These are phyloP conservation scores for Pulveroboletus sp. DNA, from an alignment of 768 basidiomycete species.

Conservation along the genomic window DNA sequence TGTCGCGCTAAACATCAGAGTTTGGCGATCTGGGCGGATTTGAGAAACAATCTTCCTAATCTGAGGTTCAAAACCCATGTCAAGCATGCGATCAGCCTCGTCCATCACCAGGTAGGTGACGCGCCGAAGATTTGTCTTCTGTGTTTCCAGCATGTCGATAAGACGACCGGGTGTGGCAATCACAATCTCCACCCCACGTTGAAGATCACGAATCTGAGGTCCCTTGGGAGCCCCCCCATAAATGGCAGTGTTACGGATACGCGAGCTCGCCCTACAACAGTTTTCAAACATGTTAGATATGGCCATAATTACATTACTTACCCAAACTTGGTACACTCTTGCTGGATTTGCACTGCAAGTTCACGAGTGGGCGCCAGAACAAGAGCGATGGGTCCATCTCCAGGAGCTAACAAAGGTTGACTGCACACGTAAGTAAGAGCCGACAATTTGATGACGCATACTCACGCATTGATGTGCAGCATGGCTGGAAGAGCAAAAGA, in stretches of 20 bases:
- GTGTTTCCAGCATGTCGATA: conserved; percentile 97
- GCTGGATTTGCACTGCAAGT: conserved; percentile 97
- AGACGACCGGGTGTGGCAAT: conserved; percentile 99
- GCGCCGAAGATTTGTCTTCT: conserved; percentile 94
- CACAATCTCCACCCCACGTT: conserved; percentile 95
- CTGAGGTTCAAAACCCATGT: conserved; percentile 99
- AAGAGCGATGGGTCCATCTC: conserved; percentile 96
- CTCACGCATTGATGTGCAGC: conserved; percentile 99
- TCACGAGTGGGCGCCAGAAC: conserved; percentile 98
- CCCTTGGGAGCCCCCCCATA: conserved; percentile 99
- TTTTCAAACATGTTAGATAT: conserved; percentile 4
- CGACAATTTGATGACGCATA: conserved; percentile 7
- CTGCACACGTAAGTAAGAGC: conserved; percentile 35
- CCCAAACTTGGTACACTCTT: conserved; percentile 99
- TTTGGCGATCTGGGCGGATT: conserved; percentile 97
- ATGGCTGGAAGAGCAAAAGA: conserved; percentile 98
- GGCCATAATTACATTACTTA: conserved; percentile 32
- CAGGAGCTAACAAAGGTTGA: conserved; percentile 88
- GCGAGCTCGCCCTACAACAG: conserved; percentile 69
- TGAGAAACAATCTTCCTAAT: conserved; percentile 97
- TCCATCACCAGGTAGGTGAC: conserved; percentile 99
- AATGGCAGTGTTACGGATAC: conserved; percentile 97
- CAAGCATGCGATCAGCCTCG: conserved; percentile 99
- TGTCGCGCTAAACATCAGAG: conserved; percentile 98
- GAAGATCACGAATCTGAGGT: conserved; percentile 95